phyloP scores from a whole-genome alignment of 805 yeast genomes.

The Zygosaccharomyces rouxii region DNA sequence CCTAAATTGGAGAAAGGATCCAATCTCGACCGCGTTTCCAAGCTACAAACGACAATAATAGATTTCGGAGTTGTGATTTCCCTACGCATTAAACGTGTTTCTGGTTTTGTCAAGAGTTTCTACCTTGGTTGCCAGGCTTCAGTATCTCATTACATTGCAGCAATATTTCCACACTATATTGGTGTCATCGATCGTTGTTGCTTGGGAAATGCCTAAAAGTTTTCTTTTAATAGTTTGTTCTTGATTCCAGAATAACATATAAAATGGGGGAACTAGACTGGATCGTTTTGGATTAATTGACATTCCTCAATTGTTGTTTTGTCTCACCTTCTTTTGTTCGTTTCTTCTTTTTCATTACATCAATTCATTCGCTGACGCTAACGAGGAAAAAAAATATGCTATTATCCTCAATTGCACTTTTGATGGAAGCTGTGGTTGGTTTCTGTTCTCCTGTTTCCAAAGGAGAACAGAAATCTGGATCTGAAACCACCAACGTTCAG shows the following conservation, averaged over 20 bases:
- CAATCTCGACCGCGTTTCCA: too few relatives aligned
- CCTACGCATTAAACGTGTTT: too few relatives aligned
- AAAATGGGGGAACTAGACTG: not conserved
- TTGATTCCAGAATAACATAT: not conserved
- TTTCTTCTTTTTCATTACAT: not conserved
- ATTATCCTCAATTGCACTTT: not conserved
- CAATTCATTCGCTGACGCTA: not conserved
- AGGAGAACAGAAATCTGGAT: not conserved
- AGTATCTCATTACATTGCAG: too few relatives aligned
- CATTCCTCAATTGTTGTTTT: not conserved
- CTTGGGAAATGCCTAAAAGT: not conserved
- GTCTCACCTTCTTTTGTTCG: not conserved
- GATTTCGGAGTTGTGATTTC: too few relatives aligned
- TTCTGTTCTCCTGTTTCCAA: not conserved
- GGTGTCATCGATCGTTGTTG: too few relatives aligned
- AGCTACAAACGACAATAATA: too few relatives aligned
- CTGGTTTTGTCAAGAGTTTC: too few relatives aligned
- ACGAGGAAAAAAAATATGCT: not conserved
- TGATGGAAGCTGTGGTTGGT: not conserved
- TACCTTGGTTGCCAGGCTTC: too few relatives aligned
- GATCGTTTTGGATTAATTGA: not conserved
- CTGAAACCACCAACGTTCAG: conserved; percentile 8
- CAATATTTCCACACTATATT: too few relatives aligned
- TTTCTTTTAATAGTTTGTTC: not conserved
- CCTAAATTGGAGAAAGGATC: too few relatives aligned